phyloP scores from a whole-genome alignment of 169 alveolate genomes.

The Eimeria brunetti region DNA sequence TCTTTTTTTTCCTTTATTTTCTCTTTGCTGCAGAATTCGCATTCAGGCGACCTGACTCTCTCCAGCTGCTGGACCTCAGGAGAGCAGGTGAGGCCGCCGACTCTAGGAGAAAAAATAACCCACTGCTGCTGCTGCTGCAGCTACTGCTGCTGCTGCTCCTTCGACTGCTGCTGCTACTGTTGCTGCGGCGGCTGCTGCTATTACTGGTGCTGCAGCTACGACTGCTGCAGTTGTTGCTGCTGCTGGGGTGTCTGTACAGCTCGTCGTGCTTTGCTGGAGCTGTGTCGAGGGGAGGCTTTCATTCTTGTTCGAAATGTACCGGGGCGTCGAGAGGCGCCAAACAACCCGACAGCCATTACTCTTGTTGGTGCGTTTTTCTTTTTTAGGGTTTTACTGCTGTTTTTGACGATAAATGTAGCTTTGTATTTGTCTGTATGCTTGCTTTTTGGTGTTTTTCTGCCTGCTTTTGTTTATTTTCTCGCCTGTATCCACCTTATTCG shows the following conservation, averaged over 20 bases:
- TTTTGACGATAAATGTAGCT: no score
- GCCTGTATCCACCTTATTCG: no score
- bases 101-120: background rate
- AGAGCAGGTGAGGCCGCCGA: constrained; percentile 46
- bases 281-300: constrained; percentile 63
- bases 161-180: background rate
- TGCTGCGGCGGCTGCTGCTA: no score
- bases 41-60: constrained; percentile 42
- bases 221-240: no score
- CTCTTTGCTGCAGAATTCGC: no score
- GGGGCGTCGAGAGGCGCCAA: constrained; percentile 35
- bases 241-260: constrained; percentile 48
- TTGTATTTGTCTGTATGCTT: no score
- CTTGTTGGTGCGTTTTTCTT: constrained; percentile 22
- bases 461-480: no score
- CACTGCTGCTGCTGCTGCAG: background rate
- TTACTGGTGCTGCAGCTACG: no score
- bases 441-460: no score
- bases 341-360: constrained; percentile 52
- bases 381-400: no score
- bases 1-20: no score
- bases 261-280: constrained; percentile 45
- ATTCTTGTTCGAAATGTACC: constrained; percentile 54
- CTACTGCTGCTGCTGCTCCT: background rate
- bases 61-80: constrained; percentile 66